These are phyloP conservation scores for Musa itinerans DNA, from an alignment of 176 grass and related monocot genomes.

Conservation along the genomic window DNA sequence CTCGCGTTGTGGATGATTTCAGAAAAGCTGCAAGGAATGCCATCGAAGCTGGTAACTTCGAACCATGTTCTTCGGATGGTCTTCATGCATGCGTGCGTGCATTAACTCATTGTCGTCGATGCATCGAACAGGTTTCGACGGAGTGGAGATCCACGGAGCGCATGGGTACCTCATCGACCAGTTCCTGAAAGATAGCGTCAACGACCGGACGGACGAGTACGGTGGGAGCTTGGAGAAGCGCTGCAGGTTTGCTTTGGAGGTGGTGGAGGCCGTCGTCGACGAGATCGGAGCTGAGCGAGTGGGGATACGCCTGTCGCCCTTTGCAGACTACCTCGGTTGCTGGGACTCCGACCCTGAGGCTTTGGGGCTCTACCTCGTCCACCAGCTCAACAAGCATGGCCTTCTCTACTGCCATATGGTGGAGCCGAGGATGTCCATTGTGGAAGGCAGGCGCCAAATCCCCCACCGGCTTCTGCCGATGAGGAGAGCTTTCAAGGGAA, in stretches of 20 bases:
- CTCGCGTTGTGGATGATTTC: constrained; percentile 19
- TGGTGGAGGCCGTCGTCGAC: constrained; percentile 13
- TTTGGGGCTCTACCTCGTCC: constrained; percentile 28
- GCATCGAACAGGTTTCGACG: constrained; percentile 28
- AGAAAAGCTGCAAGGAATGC: constrained; percentile 29
- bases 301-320: constrained; percentile 26
- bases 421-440: constrained; percentile 24
- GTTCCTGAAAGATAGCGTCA: constrained; percentile 38
- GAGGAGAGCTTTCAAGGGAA: constrained; percentile 34
- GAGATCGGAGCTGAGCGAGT: constrained; percentile 25
- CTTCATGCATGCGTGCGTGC: background rate
- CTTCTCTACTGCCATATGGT: constrained; percentile 36
- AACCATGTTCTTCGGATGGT: too few species aligned
- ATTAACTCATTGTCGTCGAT: background rate
- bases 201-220: constrained; percentile 20
- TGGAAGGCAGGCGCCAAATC: constrained; percentile 1
- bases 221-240: constrained; percentile 11
- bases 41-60: constrained; percentile 26
- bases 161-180: constrained; percentile 30
- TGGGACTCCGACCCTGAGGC: constrained; percentile 30
- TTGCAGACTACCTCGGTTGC: constrained; percentile 19
- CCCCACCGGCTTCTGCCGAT: constrained; percentile 19
- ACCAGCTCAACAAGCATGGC: background rate
- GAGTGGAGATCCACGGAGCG: constrained; percentile 33
- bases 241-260: constrained; percentile 32